Evolutionary conservation across 2,329 filamentous ascomycete genomes (phyloP), one percentile per base, ranked within the genome.

Genomic region (Cytospora mali): DNA sequence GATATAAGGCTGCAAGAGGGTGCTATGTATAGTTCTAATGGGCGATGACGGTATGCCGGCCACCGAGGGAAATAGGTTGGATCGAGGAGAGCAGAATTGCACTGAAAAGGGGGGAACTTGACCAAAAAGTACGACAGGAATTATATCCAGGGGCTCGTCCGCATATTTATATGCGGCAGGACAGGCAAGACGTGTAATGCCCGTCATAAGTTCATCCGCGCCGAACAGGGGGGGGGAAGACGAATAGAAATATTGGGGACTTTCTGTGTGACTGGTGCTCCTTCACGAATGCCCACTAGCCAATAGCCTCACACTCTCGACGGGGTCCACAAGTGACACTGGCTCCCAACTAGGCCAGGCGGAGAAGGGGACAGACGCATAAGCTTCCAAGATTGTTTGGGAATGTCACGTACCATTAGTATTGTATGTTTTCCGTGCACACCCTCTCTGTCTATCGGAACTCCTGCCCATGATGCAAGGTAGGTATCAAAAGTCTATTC

Each of bases 401-500:
- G 4, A 25, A 23, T 33, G 13, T 28, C 28, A 46, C 13, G 18
- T 48, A 55, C 33, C 25, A 55, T 10, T 9, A 25, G 28, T 42
- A 62, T 55, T 21, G 48, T 35, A 39, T 59, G 29, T 42, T 55
- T 33, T 14, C 31, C 18, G 23, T 31, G 18, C 59, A 14, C 28
- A 28, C 42, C 29, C 10, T 29, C 25, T n/a, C 35, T 61, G 23
- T 63, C 61, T 60, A 65, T 28, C 54, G 14, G 52, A 54, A 52
- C 61, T 51, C 57, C 61, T 39, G 3, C 35, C 23, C 64, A 21
- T 35, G 54, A 62, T 58, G 64, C 50, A 61, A 65, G 49, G 64
- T 55, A 63, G 61, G 61, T 65, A 65, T 65, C 53, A 63, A 53
- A 39, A 46, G 46, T 62, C 39, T 56, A 42, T 61, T 54, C 16